Evolutionary conservation across 2,329 filamentous ascomycete species (phyloP), one percentile per base, ranked within the genome.

Genomic region (Sporothrix brasiliensis): DNA sequence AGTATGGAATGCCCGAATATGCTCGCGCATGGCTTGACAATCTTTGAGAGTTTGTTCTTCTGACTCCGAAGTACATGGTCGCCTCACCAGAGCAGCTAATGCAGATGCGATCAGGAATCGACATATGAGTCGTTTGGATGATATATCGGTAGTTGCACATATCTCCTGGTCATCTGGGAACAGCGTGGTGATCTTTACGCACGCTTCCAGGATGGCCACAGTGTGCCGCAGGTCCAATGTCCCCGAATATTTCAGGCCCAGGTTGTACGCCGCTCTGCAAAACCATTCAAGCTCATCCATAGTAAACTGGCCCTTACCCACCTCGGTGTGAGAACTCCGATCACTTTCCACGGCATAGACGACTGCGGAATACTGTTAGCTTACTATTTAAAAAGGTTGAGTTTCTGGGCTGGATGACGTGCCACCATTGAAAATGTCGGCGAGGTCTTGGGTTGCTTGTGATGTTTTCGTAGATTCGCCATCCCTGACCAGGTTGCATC

Each of bases 201-300:
- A 89, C 39, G 81, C 80, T 4, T 77, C 78, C 63, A 90, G 79
- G 30, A 97, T 83, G 3, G 86, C 82, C 3, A 89, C 76, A 0
- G 90, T 81, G 65, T 83, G 79, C 6, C 78, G 77, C 1, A 89
- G 82, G 30, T 85, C 77, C 83, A 90, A 89, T 0, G 71, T 73
- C 3, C 85, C 81, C 1, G 84, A 83, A 74, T 89, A 83, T 72
- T 88, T 87, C 4, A 94, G 79, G 0, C 89, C 89, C 7, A 93
- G 78, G 74, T 95, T 96, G 81, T 96, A 97, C 1, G 91, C 86
- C 73, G 92, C 94, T 73, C 89, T 89, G 50, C 89, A 90, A 77
- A 97, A 94, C 93, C 93, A 97, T 74, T 94, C 86, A 3, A 96
- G 82, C 75, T 97, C 93, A 3, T 83, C 78, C 0, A 84, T 71